Percentiles rank a stretch among this genome's conserved stretches.
phyloP scores from a whole-genome alignment of 208 protist species.

The Plasmodiophora brassicae region DNA sequence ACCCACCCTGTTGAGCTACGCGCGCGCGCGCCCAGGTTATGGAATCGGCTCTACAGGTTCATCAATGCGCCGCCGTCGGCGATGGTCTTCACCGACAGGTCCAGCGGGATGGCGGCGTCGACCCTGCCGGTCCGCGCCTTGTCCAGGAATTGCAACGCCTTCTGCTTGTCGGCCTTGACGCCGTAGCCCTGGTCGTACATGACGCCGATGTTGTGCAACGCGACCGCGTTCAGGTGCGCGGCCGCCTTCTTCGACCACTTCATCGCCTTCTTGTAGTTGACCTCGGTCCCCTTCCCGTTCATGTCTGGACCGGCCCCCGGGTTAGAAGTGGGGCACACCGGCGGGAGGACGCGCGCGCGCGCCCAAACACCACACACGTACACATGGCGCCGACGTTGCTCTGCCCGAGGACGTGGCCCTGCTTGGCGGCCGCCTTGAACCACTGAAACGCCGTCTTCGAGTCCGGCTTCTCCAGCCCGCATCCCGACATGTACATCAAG shows the following conservation, averaged over 20 bases:
- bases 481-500: neutral
- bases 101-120: neutral
- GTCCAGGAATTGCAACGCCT: neutral
- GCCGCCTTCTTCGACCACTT: conserved; percentile 19
- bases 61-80: no score
- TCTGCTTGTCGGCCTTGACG: neutral
- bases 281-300: neutral
- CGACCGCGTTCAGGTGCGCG: neutral
- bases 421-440: neutral
- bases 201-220: conserved; percentile 1
- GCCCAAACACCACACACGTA: no score
- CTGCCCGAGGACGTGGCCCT: neutral
- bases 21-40: no score
- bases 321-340: no score
- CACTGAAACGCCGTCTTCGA: neutral
- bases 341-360: no score
- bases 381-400: neutral
- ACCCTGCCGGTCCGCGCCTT: neutral
- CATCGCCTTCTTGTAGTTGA: neutral
- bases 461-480: neutral
- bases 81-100: neutral
- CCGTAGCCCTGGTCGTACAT: neutral
- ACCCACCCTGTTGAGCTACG: no score
- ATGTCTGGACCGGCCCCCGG: no score
- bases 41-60: no score